Base-by-base conservation (phyloP, 1,284 basidiomycete species). In the Ganoderma lucidum region DNA sequence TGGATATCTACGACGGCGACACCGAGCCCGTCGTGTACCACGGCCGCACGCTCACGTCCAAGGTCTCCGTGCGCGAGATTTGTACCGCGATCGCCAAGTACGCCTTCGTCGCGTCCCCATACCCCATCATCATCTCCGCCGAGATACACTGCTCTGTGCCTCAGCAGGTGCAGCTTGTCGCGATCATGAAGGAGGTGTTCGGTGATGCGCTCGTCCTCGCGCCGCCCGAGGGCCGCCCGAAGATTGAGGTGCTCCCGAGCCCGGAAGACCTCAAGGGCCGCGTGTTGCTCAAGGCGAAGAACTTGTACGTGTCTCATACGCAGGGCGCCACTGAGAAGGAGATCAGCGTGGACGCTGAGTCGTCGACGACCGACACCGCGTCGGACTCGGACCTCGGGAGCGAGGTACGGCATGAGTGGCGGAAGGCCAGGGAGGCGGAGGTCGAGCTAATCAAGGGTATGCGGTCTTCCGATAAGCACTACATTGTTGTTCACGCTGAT, bases 1-100 rank as follows among this genome's bases (percentile, higher is more conserved):
- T 99, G 75, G 97, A 99, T 75, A 92, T 97, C 63, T 98, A 94
- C 81, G 95, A 98, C 75, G 97, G 97, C 12, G 93, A 96, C 42
- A 80, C 80, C 17, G 93, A 94, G 76, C 94, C 96, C 0, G 85
- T 93, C 70, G 90, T 98, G 3, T 96, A 92, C 75, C 98, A 99
- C 76, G 96, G 96, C 39, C 94, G 93, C 71, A 99, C 97, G 0
- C 84, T 99, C 41, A 99, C 97, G 0, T 90, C 92, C 35, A 95
- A 94, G 72, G 92, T 99, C 2, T 83, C 95, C 0, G 86, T 96
- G 3, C 90, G 94, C 32, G 95, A 96, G 72, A 91, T 97, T 63
- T 95, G 96, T 78, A 83, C 89, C 45, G 96, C 96, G 0, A 95
- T 99, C 77, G 87, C 88, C 35, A 95, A 95, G 78, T 99, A 99